Percentiles rank a stretch among this genome's conserved stretches.
Evolutionary conservation across 225 moss, liverwort and hornwort genomes (phyloP).

Genomic region (Physcomitrium patens): DNA sequence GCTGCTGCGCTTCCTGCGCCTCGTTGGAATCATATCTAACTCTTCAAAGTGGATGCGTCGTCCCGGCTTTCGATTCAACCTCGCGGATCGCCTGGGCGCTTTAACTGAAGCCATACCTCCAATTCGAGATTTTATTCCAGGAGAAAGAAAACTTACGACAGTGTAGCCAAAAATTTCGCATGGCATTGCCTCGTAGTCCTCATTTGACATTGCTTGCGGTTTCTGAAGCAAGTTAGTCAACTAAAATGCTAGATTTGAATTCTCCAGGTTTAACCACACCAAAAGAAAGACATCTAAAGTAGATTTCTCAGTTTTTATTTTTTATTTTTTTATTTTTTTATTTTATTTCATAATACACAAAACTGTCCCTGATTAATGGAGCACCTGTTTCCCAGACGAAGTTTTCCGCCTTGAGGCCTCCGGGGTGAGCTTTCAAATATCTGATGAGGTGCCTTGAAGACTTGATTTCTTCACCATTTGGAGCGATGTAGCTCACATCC

Average conservation of each 20-base stretch:
- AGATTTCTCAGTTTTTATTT: no score
- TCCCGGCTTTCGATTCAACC: constrained; percentile 54
- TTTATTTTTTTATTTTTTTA: neutral
- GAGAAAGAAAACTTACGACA: neutral
- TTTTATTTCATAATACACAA: no score
- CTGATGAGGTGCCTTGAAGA: constrained; percentile 56
- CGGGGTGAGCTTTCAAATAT: constrained; percentile 62
- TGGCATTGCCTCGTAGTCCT: no score
- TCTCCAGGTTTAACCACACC: no score
- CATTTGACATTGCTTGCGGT: no score
- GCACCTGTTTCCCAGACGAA: constrained; percentile 65
- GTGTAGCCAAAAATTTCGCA: no score
- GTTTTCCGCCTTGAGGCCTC: constrained; percentile 35
- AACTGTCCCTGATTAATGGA: neutral
- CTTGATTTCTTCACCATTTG: constrained; percentile 72
- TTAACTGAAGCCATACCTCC: constrained; percentile 31
- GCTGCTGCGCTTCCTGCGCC: neutral
- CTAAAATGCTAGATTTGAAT: no score
- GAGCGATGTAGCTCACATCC: constrained; percentile 59
- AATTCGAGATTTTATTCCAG: neutral
- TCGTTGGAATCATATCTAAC: neutral
- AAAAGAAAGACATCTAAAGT: no score
- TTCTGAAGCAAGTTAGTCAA: no score
- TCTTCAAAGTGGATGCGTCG: constrained; percentile 46
- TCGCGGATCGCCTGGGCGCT: constrained; percentile 57